Evolutionary conservation across 345 rosid genomes (phyloP), one percentile per base, ranked within the genome.

Genomic region (Hibiscus syriacus): DNA sequence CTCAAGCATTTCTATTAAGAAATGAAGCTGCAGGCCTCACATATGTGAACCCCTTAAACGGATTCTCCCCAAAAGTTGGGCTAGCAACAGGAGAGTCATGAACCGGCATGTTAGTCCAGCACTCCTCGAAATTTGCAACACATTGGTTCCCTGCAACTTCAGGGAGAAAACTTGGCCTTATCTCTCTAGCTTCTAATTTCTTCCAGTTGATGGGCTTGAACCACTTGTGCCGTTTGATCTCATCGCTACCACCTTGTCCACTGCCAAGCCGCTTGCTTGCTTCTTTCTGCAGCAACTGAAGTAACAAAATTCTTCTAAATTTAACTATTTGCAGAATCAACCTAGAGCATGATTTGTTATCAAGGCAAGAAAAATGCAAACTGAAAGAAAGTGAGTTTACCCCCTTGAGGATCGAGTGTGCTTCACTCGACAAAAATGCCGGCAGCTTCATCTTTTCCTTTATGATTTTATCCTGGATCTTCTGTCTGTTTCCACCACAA

Each of bases 391-490:
- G 19, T 41, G 5, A 65, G 66, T 26, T 77, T 62, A 82, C 82
- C 80, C 86, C 84, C 71, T 76, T 82, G 32, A 82, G 67, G 20
- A 82, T 71, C n/a, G 82, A 71, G 64, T 83, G 82, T 45, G 79
- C 87, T 70, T 83, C 87, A 66, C 84, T 80, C 0, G 87, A 71
- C 74, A 80, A 70, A 70, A 45, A 83, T 3, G 77, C 26, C 14
- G 84, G 87, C 66, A 83, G 73, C 80, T 80, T 80, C 36, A 79
- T 56, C 79, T 75, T 83, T 65, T 83, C 83, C 77, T 72, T 83
- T 2, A 83, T 76, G 61, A 83, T 77, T 75, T 80, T 80, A 54
- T 79, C 79, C 74, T 83, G 87, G 67, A 83, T 72, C 77, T 80
- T 80, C 60, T 75, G 77, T 49, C 84, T 68, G 69, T 80, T 78